Percentiles rank a stretch among this genome's conserved stretches.
Evolutionary conservation across 768 basidiomycete species (phyloP).

Genomic region (Boletellus emodensis): DNA sequence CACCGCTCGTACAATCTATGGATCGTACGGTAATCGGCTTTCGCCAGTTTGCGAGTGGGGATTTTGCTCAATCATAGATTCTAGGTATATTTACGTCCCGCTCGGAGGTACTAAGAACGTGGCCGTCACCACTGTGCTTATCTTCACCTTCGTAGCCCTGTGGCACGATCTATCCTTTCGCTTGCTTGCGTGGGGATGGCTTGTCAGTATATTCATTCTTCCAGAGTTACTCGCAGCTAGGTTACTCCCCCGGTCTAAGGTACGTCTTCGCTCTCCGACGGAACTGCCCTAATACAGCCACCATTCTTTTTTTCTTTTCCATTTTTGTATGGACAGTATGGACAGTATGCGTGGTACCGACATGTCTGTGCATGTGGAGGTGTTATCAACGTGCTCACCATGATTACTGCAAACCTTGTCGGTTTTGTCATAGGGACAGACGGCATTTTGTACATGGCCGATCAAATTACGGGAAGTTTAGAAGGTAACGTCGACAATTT

Average conservation of each 20-base stretch:
- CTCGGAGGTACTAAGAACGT: conserved; percentile 67
- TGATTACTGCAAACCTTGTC: conserved; percentile 91
- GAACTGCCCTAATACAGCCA: neutral
- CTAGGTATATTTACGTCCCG: conserved; percentile 91
- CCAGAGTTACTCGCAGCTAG: conserved; percentile 71
- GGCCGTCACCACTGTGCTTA: conserved; percentile 62
- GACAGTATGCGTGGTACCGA: conserved; percentile 70
- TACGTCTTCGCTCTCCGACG: conserved; percentile 25
- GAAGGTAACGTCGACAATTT: conserved; percentile 45
- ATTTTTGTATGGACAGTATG: conserved; percentile 49
- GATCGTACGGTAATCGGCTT: conserved; percentile 66
- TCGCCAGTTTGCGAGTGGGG: neutral
- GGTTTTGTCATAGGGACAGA: conserved; percentile 92
- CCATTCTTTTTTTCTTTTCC: neutral
- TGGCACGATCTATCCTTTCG: conserved; percentile 94
- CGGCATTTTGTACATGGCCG: conserved; percentile 64
- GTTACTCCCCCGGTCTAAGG: conserved; percentile 61
- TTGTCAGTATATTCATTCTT: conserved; percentile 82
- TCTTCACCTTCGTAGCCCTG: conserved; percentile 95
- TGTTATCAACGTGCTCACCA: conserved; percentile 77
- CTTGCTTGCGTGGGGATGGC: conserved; percentile 95
- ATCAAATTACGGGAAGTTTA: conserved; percentile 58
- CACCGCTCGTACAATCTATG: conserved; percentile 96
- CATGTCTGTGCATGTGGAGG: conserved; percentile 81
- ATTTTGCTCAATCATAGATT: neutral